Evolutionary conservation across 768 basidiomycete species (phyloP).

Genomic region (Lactifluus piperatus): DNA sequence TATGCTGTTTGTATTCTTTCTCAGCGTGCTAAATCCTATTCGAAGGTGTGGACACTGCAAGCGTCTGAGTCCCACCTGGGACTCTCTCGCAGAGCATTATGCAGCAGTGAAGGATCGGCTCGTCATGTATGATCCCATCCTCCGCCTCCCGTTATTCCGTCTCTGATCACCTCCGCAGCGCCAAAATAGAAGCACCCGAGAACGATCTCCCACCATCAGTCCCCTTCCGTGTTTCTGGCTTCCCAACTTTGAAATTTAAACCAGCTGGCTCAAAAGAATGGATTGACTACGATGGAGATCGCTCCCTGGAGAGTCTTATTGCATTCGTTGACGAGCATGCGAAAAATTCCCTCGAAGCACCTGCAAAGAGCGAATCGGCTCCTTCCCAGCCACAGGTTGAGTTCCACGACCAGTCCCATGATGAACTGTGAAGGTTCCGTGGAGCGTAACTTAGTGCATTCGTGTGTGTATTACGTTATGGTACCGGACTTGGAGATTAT

Average conservation of each 20-base stretch:
- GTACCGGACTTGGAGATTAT: neutral
- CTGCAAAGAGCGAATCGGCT: conserved; percentile 22
- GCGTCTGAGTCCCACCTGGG: conserved; percentile 92
- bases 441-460: neutral
- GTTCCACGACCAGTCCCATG: conserved; percentile 19
- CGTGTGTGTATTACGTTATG: neutral
- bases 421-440: conserved; percentile 17
- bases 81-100: conserved; percentile 81
- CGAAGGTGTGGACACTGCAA: conserved; percentile 93
- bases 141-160: neutral
- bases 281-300: conserved; percentile 90
- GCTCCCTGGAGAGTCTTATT: conserved; percentile 76
- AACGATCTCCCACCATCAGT: conserved; percentile 90
- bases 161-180: conserved; percentile 37
- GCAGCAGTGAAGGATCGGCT: conserved; percentile 63
- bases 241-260: conserved; percentile 98
- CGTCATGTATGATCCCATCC: conserved; percentile 49
- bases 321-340: conserved; percentile 77
- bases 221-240: conserved; percentile 79
- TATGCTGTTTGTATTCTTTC: conserved; percentile 14
- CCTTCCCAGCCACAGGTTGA: conserved; percentile 23
- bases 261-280: conserved; percentile 79
- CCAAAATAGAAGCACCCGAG: conserved; percentile 94
- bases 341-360: conserved; percentile 57
- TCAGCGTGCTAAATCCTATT: neutral